Evolutionary conservation across 2,329 filamentous ascomycete genomes (phyloP), one percentile per base, ranked within the genome.

Genomic region (Thelonectria discophora): DNA sequence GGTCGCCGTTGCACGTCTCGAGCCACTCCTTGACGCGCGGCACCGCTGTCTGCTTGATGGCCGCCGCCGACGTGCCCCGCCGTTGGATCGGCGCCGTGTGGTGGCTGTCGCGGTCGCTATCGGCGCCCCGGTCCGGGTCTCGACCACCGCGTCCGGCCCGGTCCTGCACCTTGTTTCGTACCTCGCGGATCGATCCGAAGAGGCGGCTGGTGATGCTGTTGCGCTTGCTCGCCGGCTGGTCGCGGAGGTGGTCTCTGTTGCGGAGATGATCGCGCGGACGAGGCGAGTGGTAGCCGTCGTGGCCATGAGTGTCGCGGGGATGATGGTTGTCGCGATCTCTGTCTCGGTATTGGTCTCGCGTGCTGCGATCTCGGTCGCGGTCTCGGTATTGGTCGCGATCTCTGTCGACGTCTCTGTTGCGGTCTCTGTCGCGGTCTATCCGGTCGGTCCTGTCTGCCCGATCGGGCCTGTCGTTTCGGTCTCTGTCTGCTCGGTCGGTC

Each of bases 1-100:
- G 80, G 51, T 79, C 75, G n/a, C 71, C 70, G 57, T 78, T 79
- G 66, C 80, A 81, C 12, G 73, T 73, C 58, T 81, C 78, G 34
- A 81, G 75, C 80, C 80, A 81, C 45, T 79, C 75, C 48, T 76
- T 75, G 51, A 81, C 74, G 49, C 76, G 77, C 48, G 70, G 71
- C 37, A 80, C 68, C 17, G 79, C 79, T 10, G 75, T 78, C 30
- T 74, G 72, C 50, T 71, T 74, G 45, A 64, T 5, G 7, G 34
- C 72, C 52, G 34, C 72, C 52, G 72, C 65, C 43, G 71, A 70
- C 46, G 72, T 67, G 15, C 77, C 77, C 8, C 74, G 64, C 17
- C 75, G 74, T 17, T 76, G 69, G 50, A 69, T 67, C 27, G 74
- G 65, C 2, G 72, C 48, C 7, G 66, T 46, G 15, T 65, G 64